A percentile compares a stretch with the other conserved stretches of the same genome.
These are phyloP conservation scores for Lichtheimia ramosa DNA, from an alignment of 371 early-diverging fungal genomes.

Conservation along the genomic window DNA sequence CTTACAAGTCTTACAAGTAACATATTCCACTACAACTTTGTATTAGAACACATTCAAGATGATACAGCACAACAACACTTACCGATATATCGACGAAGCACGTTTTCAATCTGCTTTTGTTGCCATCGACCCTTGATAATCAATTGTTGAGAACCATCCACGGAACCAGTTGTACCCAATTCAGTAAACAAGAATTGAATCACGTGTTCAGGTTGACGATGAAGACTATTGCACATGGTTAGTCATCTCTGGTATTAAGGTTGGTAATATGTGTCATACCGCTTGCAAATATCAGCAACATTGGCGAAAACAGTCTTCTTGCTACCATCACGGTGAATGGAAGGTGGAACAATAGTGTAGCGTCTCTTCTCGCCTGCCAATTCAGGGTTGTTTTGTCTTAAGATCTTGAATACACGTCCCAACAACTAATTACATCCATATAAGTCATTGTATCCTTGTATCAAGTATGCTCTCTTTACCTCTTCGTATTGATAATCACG, in stretches of 20 bases:
- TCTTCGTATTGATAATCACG: constrained; percentile 95
- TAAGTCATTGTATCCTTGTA: not conserved
- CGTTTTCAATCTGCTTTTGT: constrained; percentile 98
- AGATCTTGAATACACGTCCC: constrained; percentile 87
- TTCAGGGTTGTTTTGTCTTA: constrained; percentile 95
- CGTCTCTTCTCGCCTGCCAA: constrained; percentile 89
- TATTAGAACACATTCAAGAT: no score
- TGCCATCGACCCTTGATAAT: constrained; percentile 99
- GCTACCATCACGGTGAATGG: constrained; percentile 90
- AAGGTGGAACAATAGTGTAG: constrained; percentile 93
- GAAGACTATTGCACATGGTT: constrained; percentile 59
- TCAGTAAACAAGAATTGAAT: constrained; percentile 98
- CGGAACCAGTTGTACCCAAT: constrained; percentile 97
- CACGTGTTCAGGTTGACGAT: constrained; percentile 96
- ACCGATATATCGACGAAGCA: constrained; percentile 97
- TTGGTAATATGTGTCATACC: constrained; percentile 34
- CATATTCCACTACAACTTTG: constrained; percentile 83
- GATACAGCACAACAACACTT: constrained; percentile 7
- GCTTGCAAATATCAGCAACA: constrained; percentile 88
- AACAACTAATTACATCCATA: constrained; percentile 62
- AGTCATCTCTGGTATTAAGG: not conserved
- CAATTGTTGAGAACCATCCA: constrained; percentile 93
- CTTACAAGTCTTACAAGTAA: constrained; percentile 99
- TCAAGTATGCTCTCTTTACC: constrained; percentile 32
- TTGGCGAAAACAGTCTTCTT: constrained; percentile 97